These are phyloP conservation scores for Lasiosphaeriaceae sp. DNA, from an alignment of 495 filamentous ascomycete species.

Conservation along the genomic window DNA sequence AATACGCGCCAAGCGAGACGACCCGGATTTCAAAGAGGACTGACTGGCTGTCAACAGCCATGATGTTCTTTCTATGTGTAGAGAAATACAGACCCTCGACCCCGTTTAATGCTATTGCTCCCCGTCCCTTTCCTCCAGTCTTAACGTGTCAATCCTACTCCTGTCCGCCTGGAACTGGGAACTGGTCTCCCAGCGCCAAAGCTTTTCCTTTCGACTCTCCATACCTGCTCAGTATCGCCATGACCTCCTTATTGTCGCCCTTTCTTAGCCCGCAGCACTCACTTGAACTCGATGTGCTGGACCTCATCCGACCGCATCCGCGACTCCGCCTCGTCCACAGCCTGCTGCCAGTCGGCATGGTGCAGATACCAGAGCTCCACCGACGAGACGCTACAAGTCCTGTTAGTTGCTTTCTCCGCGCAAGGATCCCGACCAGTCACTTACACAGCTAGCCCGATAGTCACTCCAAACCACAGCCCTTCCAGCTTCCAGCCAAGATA, in stretches of 20 bases:
- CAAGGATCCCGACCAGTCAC: background rate
- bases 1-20: too few relatives aligned
- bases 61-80: too few relatives aligned
- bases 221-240: background rate
- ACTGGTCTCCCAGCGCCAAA: too few relatives aligned
- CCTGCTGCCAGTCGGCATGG: slow-evolving; percentile 27
- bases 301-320: slow-evolving; percentile 25
- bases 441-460: slow-evolving; percentile 54
- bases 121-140: too few relatives aligned
- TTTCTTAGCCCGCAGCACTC: background rate
- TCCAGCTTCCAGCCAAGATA: slow-evolving; percentile 62
- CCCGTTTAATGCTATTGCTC: too few relatives aligned
- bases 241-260: background rate
- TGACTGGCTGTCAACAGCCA: too few relatives aligned
- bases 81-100: too few relatives aligned
- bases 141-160: too few relatives aligned
- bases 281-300: slow-evolving; percentile 16
- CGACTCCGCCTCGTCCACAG: slow-evolving; percentile 26
- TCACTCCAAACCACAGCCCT: slow-evolving; percentile 71
- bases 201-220: too few relatives aligned
- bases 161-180: too few relatives aligned
- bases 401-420: background rate
- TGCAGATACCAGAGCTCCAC: slow-evolving; percentile 28
- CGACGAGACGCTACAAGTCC: slow-evolving; percentile 16
- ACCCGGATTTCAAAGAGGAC: too few relatives aligned